phyloP scores from a whole-genome alignment of 2,329 filamentous ascomycete species.

The Byssothecium circinans region DNA sequence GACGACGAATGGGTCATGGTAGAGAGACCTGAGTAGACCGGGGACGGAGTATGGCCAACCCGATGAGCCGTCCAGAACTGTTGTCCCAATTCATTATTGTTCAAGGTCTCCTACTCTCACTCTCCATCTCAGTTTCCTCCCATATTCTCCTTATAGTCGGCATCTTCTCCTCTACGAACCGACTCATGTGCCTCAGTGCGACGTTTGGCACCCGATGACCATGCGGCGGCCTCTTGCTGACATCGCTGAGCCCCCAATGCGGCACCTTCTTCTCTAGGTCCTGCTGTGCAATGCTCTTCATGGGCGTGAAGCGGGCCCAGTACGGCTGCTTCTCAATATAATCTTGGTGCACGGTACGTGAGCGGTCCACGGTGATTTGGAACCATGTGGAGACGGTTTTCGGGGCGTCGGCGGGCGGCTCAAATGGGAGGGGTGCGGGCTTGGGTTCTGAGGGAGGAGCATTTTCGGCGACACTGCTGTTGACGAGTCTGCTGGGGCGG shows the following conservation, averaged over 20 bases:
- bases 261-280: conserved; percentile 47
- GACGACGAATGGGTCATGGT: neutral
- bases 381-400: conserved; percentile 40
- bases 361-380: conserved; percentile 45
- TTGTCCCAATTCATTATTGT: neutral
- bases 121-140: conserved; percentile 23
- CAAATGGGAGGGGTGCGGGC: conserved; percentile 29
- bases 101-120: neutral
- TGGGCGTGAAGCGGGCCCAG: conserved; percentile 37
- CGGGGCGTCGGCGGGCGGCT: conserved; percentile 5
- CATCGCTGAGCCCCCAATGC: conserved; percentile 45
- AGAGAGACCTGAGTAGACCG: too few relatives aligned
- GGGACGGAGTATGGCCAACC: too few relatives aligned
- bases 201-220: conserved; percentile 36
- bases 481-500: conserved; percentile 22
- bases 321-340: conserved; percentile 43
- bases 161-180: conserved; percentile 27
- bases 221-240: conserved; percentile 39
- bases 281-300: conserved; percentile 36
- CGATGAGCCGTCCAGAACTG: too few relatives aligned
- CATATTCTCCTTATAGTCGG: conserved; percentile 37
- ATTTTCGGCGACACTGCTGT: neutral
- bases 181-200: conserved; percentile 28
- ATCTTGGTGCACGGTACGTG: conserved; percentile 45
- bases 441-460: neutral